Evolutionary conservation across 1,284 basidiomycete species (phyloP).

Genomic region (Irpex lacteus): DNA sequence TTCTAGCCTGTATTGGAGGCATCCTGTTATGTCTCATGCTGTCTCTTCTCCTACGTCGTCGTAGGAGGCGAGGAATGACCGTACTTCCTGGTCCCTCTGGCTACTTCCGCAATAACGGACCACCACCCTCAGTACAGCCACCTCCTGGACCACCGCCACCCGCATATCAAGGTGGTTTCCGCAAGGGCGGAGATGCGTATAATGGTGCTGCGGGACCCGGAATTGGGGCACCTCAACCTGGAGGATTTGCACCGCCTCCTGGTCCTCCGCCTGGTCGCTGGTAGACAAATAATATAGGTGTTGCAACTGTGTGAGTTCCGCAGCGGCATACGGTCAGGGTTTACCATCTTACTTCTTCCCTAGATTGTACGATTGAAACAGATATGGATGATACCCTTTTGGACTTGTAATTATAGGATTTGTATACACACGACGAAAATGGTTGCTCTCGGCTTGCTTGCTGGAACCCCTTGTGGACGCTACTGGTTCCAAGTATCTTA

Average conservation of each 20-base stretch:
- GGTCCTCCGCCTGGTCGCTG: slow-evolving; percentile 11
- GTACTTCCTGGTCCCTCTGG: slow-evolving; percentile 10
- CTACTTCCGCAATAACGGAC: slow-evolving; percentile 4
- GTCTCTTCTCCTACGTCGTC: not conserved
- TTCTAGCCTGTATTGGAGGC: slow-evolving; percentile 10
- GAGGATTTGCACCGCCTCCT: slow-evolving; percentile 16
- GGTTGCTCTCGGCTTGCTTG: too few species aligned
- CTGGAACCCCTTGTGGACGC: too few species aligned
- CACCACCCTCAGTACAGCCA: not conserved
- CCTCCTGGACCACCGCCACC: slow-evolving; percentile 10
- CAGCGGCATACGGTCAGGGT: too few species aligned
- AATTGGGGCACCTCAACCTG: slow-evolving; percentile 8
- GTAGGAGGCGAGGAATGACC: slow-evolving; percentile 6
- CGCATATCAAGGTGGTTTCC: slow-evolving; percentile 6
- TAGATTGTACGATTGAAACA: too few species aligned
- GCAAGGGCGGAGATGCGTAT: not conserved
- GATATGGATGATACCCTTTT: too few species aligned
- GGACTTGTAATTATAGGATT: too few species aligned
- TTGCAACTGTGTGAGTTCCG: too few species aligned
- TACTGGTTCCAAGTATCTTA: too few species aligned
- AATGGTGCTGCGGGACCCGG: not conserved
- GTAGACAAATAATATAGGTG: not conserved
- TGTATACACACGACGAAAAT: too few species aligned
- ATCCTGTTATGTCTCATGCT: slow-evolving; percentile 9
- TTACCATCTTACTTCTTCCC: too few species aligned